These are phyloP conservation scores for Kickxella alabastrina DNA, from an alignment of 192 early-diverging fungal genomes.

Conservation along the genomic window DNA sequence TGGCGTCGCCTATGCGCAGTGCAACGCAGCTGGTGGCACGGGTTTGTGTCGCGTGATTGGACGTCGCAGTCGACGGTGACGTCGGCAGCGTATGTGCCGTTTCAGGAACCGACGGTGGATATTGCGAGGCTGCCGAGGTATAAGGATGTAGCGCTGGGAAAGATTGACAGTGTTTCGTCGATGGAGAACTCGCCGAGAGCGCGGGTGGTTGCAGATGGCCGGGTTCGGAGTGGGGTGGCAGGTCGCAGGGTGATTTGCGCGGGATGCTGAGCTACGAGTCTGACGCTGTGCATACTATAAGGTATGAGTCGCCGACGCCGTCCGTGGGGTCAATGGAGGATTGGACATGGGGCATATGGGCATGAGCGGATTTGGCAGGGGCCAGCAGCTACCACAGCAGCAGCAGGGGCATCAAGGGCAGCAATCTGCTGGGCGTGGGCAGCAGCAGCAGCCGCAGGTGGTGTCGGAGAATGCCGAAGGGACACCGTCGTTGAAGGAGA, in stretches of 20 bases:
- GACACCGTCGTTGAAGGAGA: constrained; percentile 29
- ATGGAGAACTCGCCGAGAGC: too few relatives aligned
- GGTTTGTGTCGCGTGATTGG: too few relatives aligned
- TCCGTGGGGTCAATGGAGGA: constrained; percentile 4
- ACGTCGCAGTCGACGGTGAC: constrained; percentile 5
- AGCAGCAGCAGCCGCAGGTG: not conserved
- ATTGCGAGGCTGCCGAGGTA: constrained; percentile 27
- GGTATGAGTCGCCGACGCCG: constrained; percentile 20
- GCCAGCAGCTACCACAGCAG: not conserved
- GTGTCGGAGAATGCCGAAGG: not conserved
- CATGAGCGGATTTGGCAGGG: not conserved
- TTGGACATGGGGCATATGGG: constrained; percentile 3
- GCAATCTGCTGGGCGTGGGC: not conserved
- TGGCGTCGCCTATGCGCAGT: not conserved
- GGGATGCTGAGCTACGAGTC: constrained; percentile 9
- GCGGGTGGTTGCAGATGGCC: constrained; percentile 3
- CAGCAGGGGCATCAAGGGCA: too few relatives aligned
- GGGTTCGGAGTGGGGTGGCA: not conserved
- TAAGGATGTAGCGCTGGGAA: constrained; percentile 10
- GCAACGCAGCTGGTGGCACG: too few relatives aligned
- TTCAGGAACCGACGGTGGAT: constrained; percentile 50
- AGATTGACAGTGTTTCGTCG: not conserved
- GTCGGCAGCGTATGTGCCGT: constrained; percentile 32
- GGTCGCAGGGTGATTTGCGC: too few relatives aligned
- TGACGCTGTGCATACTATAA: too few relatives aligned